phyloP scores from a whole-genome alignment of 1,139 yeast species.

The Candida tetrigidarum region DNA sequence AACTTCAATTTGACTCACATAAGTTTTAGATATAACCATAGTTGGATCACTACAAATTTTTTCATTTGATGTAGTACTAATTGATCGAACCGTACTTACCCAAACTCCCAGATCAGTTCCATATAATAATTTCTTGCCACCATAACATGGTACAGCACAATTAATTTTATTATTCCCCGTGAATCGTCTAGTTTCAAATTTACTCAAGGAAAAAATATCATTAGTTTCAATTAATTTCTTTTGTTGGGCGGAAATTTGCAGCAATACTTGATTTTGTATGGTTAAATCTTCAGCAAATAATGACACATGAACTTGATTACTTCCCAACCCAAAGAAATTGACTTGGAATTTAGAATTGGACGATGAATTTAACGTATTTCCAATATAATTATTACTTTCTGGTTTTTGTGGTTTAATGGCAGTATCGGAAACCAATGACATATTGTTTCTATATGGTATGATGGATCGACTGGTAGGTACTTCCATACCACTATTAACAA shows the following conservation, averaged over 20 bases:
- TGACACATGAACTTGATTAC: constrained; percentile 47
- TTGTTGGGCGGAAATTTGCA: constrained; percentile 81
- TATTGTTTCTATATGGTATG: constrained; percentile 37
- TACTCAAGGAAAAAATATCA: constrained; percentile 80
- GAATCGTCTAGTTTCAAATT: constrained; percentile 75
- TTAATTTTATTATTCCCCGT: constrained; percentile 74
- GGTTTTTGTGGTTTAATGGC: constrained; percentile 36
- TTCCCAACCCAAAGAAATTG: constrained; percentile 50
- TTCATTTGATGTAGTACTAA: constrained; percentile 47
- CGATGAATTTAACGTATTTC: constrained; percentile 30
- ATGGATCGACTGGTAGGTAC: constrained; percentile 64
- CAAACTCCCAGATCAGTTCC: constrained; percentile 95
- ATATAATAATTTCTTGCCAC: constrained; percentile 86
- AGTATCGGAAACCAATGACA: constrained; percentile 45
- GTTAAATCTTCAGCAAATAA: constrained; percentile 54
- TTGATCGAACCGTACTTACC: constrained; percentile 64
- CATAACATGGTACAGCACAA: constrained; percentile 94
- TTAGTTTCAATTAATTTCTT: constrained; percentile 69
- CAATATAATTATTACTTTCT: constrained; percentile 29
- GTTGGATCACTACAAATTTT: constrained; percentile 71
- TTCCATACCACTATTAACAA: constrained; percentile 77
- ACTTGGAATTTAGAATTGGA: constrained; percentile 47
- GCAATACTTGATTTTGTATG: constrained; percentile 80
- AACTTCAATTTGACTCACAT: constrained; percentile 89
- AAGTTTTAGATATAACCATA: constrained; percentile 74